Evolutionary conservation across 2,329 filamentous ascomycete genomes (phyloP), one percentile per base, ranked within the genome.

Genomic region (Alternaria sp.): DNA sequence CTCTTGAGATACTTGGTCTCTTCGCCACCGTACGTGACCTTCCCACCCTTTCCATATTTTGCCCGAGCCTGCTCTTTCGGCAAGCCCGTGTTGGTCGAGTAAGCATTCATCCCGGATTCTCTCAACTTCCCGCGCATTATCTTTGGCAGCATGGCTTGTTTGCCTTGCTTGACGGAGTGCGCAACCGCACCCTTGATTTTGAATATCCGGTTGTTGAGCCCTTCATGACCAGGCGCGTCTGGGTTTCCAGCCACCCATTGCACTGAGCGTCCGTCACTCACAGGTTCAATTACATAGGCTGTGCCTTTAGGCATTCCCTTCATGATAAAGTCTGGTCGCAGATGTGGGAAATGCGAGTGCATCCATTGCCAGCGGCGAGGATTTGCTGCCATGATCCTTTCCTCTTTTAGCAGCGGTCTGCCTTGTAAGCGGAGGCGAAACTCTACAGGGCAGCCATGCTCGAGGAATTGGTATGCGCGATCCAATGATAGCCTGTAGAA

Each of bases 311-410:
- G 75, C 75, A 78, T 76, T 20, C 54, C 59, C 48, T 70, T 73
- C 30, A 71, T 28, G 9, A 77, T 73, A 27, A 76, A 70, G 53
- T 77, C 74, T 2, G 74, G 73, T 22, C 72, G 67, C 28, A 77
- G 28, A 41, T 77, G 74, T 2, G 75, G 73, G 30, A 72, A 77
- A 44, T 71, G 66, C 10, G 59, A 20, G 30, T 72, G 68, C 43
- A 71, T 52, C 67, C 71, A 75, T 11, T 58, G 64, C 66, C 68
- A 72, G 2, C 27, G 28, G 12, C 59, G 51, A 1, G 20, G 14
- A 7, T 58, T 52, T 1, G 40, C 52, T 2, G 44, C 41, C 43
- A n/a, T 11, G n/a, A 54, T 27, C 20, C 48, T 62, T 18, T 54
- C 45, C 18, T 56, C 44, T 53, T 68, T 67, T 16, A 20, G 12